Evolutionary conservation across 2,329 filamentous ascomycete genomes (phyloP), one percentile per base, ranked within the genome.

Genomic region (Ophiostoma novo-ulmi): DNA sequence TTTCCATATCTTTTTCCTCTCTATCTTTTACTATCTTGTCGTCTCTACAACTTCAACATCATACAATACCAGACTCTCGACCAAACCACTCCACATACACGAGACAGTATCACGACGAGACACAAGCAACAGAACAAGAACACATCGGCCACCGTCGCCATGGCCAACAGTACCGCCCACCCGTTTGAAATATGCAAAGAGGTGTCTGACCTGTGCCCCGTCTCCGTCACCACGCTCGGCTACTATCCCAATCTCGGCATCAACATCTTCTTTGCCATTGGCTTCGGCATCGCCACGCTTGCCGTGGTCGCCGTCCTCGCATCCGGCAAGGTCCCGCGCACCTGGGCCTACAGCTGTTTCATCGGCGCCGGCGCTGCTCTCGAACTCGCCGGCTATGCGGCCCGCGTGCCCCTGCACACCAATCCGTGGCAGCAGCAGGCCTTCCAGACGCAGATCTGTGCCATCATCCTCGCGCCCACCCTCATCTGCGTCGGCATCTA

Each of bases 401-500:
- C 82, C 22, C 83, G 87, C 69, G 78, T 84, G 63, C 79, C 83
- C 31, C 80, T 88, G 61, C 78, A 83, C 75, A 66, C 78, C 64
- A 86, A 87, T 78, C 85, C 86, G 3, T 89, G 85, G 83, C 79
- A 85, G 77, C 75, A 80, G 17, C 73, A 79, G 69, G 82, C 83
- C 72, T 89, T 89, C 79, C 78, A 88, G 77, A 82, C 85, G 65
- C 85, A 88, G 73, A 87, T 89, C 77, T 83, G 82, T 78, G 80
- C 82, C 78, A 85, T 88, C 79, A 85, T 87, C 78, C 81, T 87
- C 68, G 84, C 80, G n/a, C 85, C 85, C 2, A 86, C 87, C 39
- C 82, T 89, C 71, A 81, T 89, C 78, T 87, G 86, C 78, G 85
- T 87, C 73, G 84, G 82, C 75, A 85, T 89, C 77, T 90, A 89